These are phyloP conservation scores for Yamadazyma laniorum DNA, from an alignment of 805 yeast species.

Conservation along the genomic window DNA sequence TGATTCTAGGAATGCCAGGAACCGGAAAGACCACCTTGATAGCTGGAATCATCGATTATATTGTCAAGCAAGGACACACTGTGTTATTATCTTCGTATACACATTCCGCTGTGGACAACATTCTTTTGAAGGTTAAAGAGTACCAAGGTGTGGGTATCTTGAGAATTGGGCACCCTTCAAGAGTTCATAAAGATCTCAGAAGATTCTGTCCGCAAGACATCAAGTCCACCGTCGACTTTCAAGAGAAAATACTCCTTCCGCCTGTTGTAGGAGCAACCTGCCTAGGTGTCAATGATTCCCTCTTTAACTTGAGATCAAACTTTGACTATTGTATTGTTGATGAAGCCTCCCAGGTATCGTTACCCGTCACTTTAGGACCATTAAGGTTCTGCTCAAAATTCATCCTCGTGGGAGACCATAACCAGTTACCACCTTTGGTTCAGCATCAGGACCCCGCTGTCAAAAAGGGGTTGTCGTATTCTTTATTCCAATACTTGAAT, in stretches of 20 bases:
- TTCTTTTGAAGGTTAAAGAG: slow-evolving; percentile 63
- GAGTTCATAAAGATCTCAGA: slow-evolving; percentile 62
- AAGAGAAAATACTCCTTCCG: slow-evolving; percentile 52
- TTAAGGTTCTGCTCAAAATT: slow-evolving; percentile 73
- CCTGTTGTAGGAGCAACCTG: slow-evolving; percentile 88
- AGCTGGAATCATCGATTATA: slow-evolving; percentile 62
- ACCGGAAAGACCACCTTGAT: slow-evolving; percentile 77
- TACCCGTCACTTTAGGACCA: slow-evolving; percentile 92
- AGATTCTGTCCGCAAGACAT: slow-evolving; percentile 48
- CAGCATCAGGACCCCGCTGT: slow-evolving; percentile 60
- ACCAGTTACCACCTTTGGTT: slow-evolving; percentile 88
- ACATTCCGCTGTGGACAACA: slow-evolving; percentile 95
- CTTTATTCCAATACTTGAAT: slow-evolving; percentile 73
- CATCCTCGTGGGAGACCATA: slow-evolving; percentile 94
- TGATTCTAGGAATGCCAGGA: slow-evolving; percentile 97
- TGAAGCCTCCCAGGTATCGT: slow-evolving; percentile 93
- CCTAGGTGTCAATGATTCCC: slow-evolving; percentile 65
- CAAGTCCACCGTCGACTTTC: slow-evolving; percentile 25
- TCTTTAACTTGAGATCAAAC: slow-evolving; percentile 49
- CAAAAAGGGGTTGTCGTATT: slow-evolving; percentile 60
- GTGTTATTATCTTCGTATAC: slow-evolving; percentile 85
- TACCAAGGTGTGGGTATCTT: slow-evolving; percentile 41
- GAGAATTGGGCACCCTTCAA: slow-evolving; percentile 61
- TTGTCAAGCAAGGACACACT: slow-evolving; percentile 60
- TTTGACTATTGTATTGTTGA: slow-evolving; percentile 95